Evolutionary conservation across 257 asterid genomes (phyloP), one percentile per base, ranked within the genome.

Genomic region (Gentiana macrophylla): DNA sequence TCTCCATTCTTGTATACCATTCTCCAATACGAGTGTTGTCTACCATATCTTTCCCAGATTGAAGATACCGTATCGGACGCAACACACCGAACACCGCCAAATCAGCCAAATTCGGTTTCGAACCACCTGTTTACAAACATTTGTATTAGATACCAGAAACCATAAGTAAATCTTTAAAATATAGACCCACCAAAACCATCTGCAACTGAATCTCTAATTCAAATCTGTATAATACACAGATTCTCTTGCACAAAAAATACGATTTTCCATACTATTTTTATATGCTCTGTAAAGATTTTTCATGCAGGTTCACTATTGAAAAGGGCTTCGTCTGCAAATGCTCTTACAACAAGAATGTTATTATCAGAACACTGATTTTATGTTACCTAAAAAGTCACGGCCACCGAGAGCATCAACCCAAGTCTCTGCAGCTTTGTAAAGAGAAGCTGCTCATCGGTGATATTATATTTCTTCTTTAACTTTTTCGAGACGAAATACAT

Each of bases 351-450:
- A 5, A 24, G 24, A 24, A 24, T 24, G 24, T 24, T 24, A 24
- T 24, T 24, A 24, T 24, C 24, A 24, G n/a, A 24, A 24, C 24
- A 24, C 24, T 24, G 24, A 24, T 0, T 24, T 24, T 24, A 24
- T 24, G 24, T 24, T 32, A 91, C 98, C 98, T 79, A 91, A 83
- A 75, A 83, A 91, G 5, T 91, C 88, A 55, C 81, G 84, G 50
- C 90, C 95, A 12, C 77, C 58, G 52, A 87, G 87, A 10, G 96
- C 95, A 63, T 81, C 84, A 47, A 91, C 96, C 95, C 96, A 91
- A 36, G 89, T 81, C 66, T 91, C 95, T 37, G 95, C 96, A 63
- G 98, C 95, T 67, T 87, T 93, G 67, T 91, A 91, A 60, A 91
- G 64, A 56, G 98, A 55, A 43, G 82, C 90, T n/a, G 5, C 98